These are phyloP conservation scores for Nepenthes gracilis DNA, from an alignment of 148 eudicot species.

Conservation along the genomic window DNA sequence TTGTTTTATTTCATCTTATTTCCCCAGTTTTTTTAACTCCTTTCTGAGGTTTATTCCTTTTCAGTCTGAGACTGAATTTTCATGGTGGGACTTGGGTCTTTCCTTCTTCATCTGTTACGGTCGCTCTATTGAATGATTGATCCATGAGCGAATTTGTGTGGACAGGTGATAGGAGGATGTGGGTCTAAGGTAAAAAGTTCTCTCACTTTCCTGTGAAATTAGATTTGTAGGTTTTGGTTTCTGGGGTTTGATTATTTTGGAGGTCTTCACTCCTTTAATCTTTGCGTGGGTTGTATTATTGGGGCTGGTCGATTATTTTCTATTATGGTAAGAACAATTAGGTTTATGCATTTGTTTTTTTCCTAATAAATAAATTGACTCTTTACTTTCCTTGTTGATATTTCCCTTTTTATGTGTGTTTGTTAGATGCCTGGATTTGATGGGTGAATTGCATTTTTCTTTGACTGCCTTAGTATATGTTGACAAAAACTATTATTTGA, in stretches of 20 bases:
- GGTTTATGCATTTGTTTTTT: neutral
- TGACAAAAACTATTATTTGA: neutral
- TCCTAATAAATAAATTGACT: neutral
- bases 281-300: slow-evolving; percentile 2
- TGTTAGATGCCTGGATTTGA: neutral
- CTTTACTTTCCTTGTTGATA: neutral
- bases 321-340: neutral
- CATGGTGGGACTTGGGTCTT: slow-evolving; percentile 1
- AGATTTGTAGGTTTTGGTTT: slow-evolving; percentile 8
- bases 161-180: slow-evolving; percentile 23
- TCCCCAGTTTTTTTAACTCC: neutral
- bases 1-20: slow-evolving; percentile 3
- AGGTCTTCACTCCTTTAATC: slow-evolving; percentile 2
- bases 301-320: neutral
- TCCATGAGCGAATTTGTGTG: slow-evolving; percentile 10
- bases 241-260: slow-evolving; percentile 3
- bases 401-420: neutral
- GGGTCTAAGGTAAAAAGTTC: slow-evolving; percentile 42
- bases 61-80: slow-evolving; percentile 3
- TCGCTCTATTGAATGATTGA: slow-evolving; percentile 12
- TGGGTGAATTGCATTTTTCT: slow-evolving; percentile 1
- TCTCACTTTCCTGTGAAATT: slow-evolving; percentile 6
- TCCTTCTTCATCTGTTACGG: neutral
- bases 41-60: neutral
- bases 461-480: neutral